Evolutionary conservation across 139 green algal genomes (phyloP).

Genomic region (Yamagishiella unicocca): DNA sequence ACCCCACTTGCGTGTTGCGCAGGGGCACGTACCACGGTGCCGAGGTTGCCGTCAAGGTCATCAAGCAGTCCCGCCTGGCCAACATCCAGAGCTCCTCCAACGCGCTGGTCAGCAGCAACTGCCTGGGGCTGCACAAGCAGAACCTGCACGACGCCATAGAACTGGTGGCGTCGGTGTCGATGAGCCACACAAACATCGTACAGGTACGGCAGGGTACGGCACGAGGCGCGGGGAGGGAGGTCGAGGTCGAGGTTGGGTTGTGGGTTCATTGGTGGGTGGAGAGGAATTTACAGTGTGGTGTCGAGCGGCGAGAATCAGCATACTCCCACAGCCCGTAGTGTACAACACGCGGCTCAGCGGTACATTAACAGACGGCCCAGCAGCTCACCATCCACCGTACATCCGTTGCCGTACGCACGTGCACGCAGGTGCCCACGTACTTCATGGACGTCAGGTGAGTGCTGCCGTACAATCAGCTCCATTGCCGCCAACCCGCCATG

Average conservation of each 20-base stretch:
- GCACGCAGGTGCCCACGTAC: slow-evolving; percentile 4
- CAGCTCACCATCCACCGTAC: no score
- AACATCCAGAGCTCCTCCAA: not conserved
- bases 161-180: slow-evolving; percentile 23
- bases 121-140: not conserved
- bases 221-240: no score
- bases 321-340: no score
- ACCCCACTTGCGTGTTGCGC: not conserved
- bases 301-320: no score
- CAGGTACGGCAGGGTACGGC: not conserved
- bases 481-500: no score
- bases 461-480: no score
- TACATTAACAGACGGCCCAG: no score
- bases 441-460: slow-evolving; percentile 35
- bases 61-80: slow-evolving; percentile 17
- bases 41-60: slow-evolving; percentile 19
- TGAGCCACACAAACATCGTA: slow-evolving; percentile 37
- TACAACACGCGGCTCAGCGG: no score
- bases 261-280: no score
- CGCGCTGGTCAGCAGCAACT: not conserved
- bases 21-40: slow-evolving; percentile 11
- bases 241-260: no score
- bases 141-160: slow-evolving; percentile 21
- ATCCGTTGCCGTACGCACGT: no score
- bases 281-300: no score